Conservation (phyloP, 192 early-diverging fungal species). For the Podila epicladia region DNA sequence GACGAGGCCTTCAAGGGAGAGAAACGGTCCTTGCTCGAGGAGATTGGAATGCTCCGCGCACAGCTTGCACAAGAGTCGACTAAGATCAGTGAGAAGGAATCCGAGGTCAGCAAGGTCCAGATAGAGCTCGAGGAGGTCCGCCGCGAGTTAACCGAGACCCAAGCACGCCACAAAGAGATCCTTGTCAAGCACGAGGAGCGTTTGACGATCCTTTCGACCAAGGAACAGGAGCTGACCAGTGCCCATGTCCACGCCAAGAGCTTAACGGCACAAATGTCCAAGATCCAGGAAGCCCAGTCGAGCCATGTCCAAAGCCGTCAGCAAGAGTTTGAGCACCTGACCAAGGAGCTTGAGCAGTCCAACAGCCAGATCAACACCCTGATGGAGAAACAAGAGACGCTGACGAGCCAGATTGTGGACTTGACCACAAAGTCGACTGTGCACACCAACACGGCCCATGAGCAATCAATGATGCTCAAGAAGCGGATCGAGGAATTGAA, state of each 20-base stretch:
- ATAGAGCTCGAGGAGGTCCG: neutral
- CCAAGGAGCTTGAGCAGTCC: slow-evolving; percentile 11
- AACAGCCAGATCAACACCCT: slow-evolving; percentile 12
- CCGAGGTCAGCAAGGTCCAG: neutral
- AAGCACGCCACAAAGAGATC: neutral
- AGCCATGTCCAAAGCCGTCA: neutral
- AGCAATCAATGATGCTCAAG: slow-evolving; percentile 1
- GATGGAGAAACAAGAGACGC: slow-evolving; percentile 2
- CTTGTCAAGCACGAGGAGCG: neutral
- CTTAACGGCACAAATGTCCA: neutral
- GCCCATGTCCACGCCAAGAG: neutral
- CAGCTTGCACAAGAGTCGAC: slow-evolving; percentile 8
- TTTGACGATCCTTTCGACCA: neutral
- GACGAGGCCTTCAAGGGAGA: slow-evolving; percentile 37
- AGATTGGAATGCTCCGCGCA: slow-evolving; percentile 37
- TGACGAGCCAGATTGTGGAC: neutral
- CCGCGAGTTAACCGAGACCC: slow-evolving; percentile 2
- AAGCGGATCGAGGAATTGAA: slow-evolving; percentile 20
- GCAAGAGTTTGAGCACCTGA: slow-evolving; percentile 5
- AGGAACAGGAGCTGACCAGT: neutral
- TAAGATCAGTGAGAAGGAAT: neutral
- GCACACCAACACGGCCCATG: neutral
- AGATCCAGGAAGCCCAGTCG: neutral
- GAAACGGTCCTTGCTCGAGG: slow-evolving; percentile 44
- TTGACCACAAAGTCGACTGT: neutral